Evolutionary conservation across 805 yeast species (phyloP).

Genomic region (Candida ulmi): DNA sequence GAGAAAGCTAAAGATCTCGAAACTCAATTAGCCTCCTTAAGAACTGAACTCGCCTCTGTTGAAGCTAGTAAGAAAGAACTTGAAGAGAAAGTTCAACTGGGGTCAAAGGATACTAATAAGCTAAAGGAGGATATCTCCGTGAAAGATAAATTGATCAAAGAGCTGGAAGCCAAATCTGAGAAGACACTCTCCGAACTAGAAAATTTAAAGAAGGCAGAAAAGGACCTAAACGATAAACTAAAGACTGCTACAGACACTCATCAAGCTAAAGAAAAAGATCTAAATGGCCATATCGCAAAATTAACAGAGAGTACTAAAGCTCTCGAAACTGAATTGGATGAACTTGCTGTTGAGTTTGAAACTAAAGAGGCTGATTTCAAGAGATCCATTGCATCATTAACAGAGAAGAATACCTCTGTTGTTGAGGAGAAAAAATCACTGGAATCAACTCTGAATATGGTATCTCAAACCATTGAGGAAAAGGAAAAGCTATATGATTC

Average conservation of each 20-base stretch:
- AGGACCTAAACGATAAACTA: not conserved
- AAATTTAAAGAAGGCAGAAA: not conserved
- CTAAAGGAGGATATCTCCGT: too few species aligned
- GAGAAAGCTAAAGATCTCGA: slow-evolving; percentile 1
- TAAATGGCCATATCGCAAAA: slow-evolving; percentile 1
- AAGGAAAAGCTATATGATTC: slow-evolving; percentile 20
- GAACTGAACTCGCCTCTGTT: not conserved
- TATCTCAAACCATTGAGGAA: slow-evolving; percentile 27
- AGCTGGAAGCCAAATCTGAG: slow-evolving; percentile 1
- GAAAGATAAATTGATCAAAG: not conserved
- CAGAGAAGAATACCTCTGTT: slow-evolving; percentile 22
- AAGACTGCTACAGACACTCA: not conserved
- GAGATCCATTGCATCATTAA: slow-evolving; percentile 18
- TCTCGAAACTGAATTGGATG: slow-evolving; percentile 22
- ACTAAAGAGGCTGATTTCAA: slow-evolving; percentile 23
- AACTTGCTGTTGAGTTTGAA: slow-evolving; percentile 22
- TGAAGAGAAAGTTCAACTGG: not conserved
- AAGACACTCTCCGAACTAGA: not conserved
- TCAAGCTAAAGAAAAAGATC: slow-evolving; percentile 1
- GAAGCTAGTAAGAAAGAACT: not conserved
- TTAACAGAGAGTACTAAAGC: slow-evolving; percentile 2
- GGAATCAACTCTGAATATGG: slow-evolving; percentile 25
- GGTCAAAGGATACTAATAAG: too few species aligned
- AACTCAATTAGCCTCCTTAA: not conserved
- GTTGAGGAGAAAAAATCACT: slow-evolving; percentile 28